Percentiles rank a stretch among this genome's conserved stretches.
phyloP scores from a whole-genome alignment of 2,329 filamentous ascomycete species.

The Exophiala sp. region DNA sequence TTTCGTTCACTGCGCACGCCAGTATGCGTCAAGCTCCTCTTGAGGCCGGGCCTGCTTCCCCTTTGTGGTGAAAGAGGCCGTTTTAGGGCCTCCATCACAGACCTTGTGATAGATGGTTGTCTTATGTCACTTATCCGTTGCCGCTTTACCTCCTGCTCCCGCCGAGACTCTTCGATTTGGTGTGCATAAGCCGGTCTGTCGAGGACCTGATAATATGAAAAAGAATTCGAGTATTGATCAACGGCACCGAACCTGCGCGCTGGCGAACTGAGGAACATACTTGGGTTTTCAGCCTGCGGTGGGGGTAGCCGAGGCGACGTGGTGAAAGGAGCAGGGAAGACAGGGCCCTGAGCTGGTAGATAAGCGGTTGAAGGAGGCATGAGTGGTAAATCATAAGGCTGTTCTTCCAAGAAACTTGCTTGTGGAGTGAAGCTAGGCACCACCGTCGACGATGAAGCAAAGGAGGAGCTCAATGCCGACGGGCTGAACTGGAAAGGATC shows the following conservation, averaged over 20 bases:
- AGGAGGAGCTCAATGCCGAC: conserved; percentile 19
- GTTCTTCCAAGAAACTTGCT: conserved; percentile 16
- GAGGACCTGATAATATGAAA: conserved; percentile 30
- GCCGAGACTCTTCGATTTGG: conserved; percentile 44
- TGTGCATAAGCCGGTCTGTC: conserved; percentile 43
- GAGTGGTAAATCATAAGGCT: conserved; percentile 24
- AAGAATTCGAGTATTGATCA: conserved; percentile 26
- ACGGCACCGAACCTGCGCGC: conserved; percentile 40
- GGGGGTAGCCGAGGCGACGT: conserved; percentile 40
- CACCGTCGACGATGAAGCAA: conserved; percentile 26
- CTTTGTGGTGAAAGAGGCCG: conserved; percentile 24
- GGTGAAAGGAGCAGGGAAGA: conserved; percentile 42
- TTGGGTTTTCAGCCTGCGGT: conserved; percentile 39
- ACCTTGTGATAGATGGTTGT: conserved; percentile 30
- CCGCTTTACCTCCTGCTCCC: conserved; percentile 32
- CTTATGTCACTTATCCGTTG: conserved; percentile 32
- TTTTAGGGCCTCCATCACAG: conserved; percentile 28
- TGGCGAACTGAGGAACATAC: conserved; percentile 45
- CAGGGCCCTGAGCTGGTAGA: conserved; percentile 31
- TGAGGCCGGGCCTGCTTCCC: conserved; percentile 34
- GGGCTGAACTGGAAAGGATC: conserved; percentile 23
- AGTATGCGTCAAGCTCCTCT: conserved; percentile 39
- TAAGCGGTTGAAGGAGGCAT: conserved; percentile 16
- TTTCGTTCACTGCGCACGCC: conserved; percentile 31
- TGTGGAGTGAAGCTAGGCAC: conserved; percentile 21